A percentile compares a stretch with the other conserved stretches of the same genome.
These are phyloP conservation scores for Candida silvatica DNA, from an alignment of 805 yeast species.

Conservation along the genomic window DNA sequence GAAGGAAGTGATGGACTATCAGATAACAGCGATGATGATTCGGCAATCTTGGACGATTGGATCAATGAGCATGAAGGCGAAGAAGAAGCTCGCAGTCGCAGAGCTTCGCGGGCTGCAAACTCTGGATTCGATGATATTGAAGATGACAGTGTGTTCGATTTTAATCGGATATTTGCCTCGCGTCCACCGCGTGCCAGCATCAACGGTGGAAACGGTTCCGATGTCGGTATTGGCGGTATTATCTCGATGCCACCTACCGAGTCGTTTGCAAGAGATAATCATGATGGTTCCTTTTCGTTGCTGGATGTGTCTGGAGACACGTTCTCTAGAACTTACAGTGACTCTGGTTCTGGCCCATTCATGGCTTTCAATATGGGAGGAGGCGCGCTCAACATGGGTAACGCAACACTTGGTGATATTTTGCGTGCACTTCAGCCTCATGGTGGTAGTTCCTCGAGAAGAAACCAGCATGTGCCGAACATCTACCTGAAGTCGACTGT, in stretches of 20 bases:
- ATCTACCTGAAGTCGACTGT: slow-evolving; percentile 29
- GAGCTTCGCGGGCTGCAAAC: slow-evolving; percentile 4
- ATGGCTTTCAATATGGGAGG: slow-evolving; percentile 1
- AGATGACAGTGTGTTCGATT: neutral
- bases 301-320: slow-evolving; percentile 6
- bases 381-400: neutral
- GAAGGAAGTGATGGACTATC: slow-evolving; percentile 2
- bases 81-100: slow-evolving; percentile 8
- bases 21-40: slow-evolving; percentile 19
- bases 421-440: neutral
- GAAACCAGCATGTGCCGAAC: slow-evolving; percentile 12
- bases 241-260: neutral
- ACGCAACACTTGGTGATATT: slow-evolving; percentile 2
- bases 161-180: neutral
- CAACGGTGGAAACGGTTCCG: too few relatives aligned
- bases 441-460: neutral
- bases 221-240: too few relatives aligned
- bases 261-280: neutral
- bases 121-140: neutral
- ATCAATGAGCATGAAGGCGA: slow-evolving; percentile 21
- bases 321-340: slow-evolving; percentile 4
- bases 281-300: slow-evolving; percentile 1
- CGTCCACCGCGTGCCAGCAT: neutral
- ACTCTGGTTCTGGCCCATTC: neutral
- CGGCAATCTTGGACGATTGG: slow-evolving; percentile 25